Base-by-base conservation (phyloP, 169 alveolate species). In the Blepharisma undulans region DNA sequence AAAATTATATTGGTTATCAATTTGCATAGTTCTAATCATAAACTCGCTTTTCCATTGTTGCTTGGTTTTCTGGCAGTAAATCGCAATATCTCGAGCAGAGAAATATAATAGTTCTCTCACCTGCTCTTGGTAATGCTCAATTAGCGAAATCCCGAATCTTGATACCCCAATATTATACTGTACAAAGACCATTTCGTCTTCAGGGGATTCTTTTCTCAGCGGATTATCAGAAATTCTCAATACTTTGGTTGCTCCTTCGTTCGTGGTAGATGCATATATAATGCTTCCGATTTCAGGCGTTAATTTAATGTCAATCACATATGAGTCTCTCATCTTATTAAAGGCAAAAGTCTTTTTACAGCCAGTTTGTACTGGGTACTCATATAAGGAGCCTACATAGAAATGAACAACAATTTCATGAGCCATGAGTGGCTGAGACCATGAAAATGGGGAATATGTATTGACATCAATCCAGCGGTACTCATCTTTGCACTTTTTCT, bases 331-430 rank as follows among this genome's bases (percentile, higher is more conserved):
- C 33, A 72, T 19, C 36, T 61, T 72, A 25, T 86, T 59, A 6
- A 86, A 86, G 74, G 61, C 72, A 25, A 71, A 25, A 25, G 5
- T 66, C 29, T 60, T 21, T 22, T 21, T 86, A 25, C 72, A n/a
- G 7, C 72, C 71, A 0, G 84, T 86, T 18, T 66, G 29, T 2
- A 22, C 30, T 66, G 76, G 59, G 25, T 60, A 27, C 0, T n/a
- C n/a, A 25, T 27, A 1, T 66, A 27, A 29, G 6, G 29, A 25
- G 32, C 91, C 91, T 7, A 16, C n/a, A 3, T 25, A 66, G 72
- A 86, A 86, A 21, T 86, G 61, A 2, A 86, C 29, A 14, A 86
- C 36, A 33, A 86, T n/a, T 86, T 71, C 74, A 66, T 86, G 80
- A 27, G 32, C 29, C 36, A n/a, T 21, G 10, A 86, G 22, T n/a